Percentiles rank a stretch among this genome's conserved stretches.
Conservation (phyloP, 176 grass and related monocot genomes). For the Lolium perenne region DNA sequence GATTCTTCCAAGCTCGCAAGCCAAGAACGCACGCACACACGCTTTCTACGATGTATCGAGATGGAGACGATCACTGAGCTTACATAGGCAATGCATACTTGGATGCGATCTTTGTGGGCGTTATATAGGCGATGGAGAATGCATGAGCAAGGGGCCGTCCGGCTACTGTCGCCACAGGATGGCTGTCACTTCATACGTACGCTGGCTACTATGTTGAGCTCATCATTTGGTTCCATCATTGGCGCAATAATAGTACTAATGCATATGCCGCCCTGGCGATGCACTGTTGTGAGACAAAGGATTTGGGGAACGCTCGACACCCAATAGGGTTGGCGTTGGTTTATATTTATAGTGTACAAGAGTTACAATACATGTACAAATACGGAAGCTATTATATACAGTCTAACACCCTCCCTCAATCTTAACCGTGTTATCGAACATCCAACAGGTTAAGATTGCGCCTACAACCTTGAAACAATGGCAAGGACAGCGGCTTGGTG, state of each 20-base stretch:
- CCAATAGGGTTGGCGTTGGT: too few species aligned
- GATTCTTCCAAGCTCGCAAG: neutral
- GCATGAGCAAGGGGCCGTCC: neutral
- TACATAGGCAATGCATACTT: conserved; percentile 30
- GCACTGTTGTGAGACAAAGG: too few species aligned
- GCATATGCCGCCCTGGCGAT: conserved; percentile 2
- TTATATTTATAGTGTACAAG: too few species aligned
- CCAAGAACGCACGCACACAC: neutral
- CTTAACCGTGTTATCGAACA: too few species aligned
- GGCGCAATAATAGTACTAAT: conserved; percentile 39
- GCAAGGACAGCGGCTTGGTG: too few species aligned
- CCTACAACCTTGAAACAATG: too few species aligned
- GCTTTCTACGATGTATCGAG: neutral
- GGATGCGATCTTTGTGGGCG: too few species aligned
- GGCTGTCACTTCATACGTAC: conserved; percentile 39
- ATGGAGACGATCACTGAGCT: neutral
- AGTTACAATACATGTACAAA: too few species aligned
- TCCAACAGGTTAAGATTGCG: too few species aligned
- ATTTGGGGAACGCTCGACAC: too few species aligned
- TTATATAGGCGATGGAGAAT: neutral
- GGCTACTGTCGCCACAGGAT: neutral
- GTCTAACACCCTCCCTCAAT: too few species aligned
- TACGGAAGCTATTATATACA: too few species aligned
- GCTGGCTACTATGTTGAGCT: conserved; percentile 62
- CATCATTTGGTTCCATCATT: conserved; percentile 64